These are phyloP conservation scores for Spathaspora gorwiae DNA, from an alignment of 805 yeast species.

Conservation along the genomic window DNA sequence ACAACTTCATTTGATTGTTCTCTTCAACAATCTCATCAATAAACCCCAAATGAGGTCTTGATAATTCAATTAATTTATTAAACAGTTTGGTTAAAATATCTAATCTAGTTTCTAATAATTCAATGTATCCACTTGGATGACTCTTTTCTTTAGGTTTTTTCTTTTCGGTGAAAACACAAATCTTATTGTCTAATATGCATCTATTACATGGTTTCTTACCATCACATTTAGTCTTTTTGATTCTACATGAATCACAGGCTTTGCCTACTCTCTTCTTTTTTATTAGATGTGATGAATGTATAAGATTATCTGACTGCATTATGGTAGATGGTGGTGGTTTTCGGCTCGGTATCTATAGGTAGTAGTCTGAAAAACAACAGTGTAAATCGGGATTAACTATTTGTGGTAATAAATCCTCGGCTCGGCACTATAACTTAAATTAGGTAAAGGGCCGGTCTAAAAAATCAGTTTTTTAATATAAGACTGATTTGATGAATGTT, in stretches of 20 bases:
- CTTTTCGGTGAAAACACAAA: constrained; percentile 56
- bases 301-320: not conserved
- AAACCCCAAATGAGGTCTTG: constrained; percentile 26
- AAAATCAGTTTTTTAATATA: too few relatives aligned
- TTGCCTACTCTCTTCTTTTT: constrained; percentile 57
- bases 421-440: too few relatives aligned
- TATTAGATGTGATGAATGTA: constrained; percentile 12
- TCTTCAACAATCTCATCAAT: constrained; percentile 16
- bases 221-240: constrained; percentile 61
- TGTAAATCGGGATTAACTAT: too few relatives aligned
- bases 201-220: constrained; percentile 59
- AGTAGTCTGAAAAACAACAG: too few relatives aligned
- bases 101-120: constrained; percentile 54
- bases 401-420: too few relatives aligned
- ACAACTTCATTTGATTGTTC: not conserved
- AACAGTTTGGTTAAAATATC: constrained; percentile 49
- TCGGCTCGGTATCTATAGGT: too few relatives aligned
- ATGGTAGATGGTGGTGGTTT: too few relatives aligned
- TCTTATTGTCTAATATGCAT: constrained; percentile 51
- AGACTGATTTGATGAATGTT: too few relatives aligned
- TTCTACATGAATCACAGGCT: constrained; percentile 61
- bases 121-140: constrained; percentile 60
- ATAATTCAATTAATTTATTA: constrained; percentile 34
- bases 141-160: constrained; percentile 50
- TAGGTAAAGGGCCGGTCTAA: too few relatives aligned